Percentiles rank a stretch among this genome's conserved stretches.
These are phyloP conservation scores for Parachaetomium inaequale DNA, from an alignment of 495 filamentous ascomycete genomes.

Conservation along the genomic window DNA sequence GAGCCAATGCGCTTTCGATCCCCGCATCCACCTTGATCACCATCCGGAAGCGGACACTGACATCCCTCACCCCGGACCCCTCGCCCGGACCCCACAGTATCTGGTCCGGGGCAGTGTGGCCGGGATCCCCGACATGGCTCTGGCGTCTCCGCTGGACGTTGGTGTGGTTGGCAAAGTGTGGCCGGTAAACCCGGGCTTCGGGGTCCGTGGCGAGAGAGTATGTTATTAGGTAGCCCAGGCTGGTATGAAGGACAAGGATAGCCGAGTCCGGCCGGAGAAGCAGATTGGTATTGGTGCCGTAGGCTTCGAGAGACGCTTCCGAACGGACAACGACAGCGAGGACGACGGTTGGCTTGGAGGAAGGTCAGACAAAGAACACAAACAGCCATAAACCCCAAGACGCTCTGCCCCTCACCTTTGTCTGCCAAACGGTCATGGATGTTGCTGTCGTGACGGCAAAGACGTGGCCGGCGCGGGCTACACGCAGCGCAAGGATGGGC, in stretches of 20 bases:
- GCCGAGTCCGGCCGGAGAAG: constrained; percentile 87
- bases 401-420: constrained; percentile 57
- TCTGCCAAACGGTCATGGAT: constrained; percentile 90
- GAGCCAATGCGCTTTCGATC: constrained; percentile 77
- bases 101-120: constrained; percentile 49
- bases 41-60: constrained; percentile 90
- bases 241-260: constrained; percentile 89
- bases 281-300: constrained; percentile 79
- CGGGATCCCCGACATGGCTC: constrained; percentile 61
- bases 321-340: constrained; percentile 83
- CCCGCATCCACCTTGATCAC: constrained; percentile 98
- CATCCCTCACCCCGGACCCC: constrained; percentile 75
- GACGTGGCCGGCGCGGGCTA: constrained; percentile 77
- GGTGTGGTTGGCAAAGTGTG: constrained; percentile 63
- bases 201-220: constrained; percentile 88
- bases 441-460: constrained; percentile 85
- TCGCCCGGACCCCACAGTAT: constrained; percentile 63
- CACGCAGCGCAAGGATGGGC: constrained; percentile 67
- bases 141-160: constrained; percentile 68
- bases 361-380: constrained; percentile 17
- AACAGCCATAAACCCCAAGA: constrained; percentile 22
- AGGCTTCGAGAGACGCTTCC: constrained; percentile 67
- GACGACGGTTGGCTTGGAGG: constrained; percentile 75
- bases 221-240: constrained; percentile 83
- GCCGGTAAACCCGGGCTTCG: constrained; percentile 76